Evolutionary conservation across 139 green algal genomes (phyloP).

Genomic region (Ulvella scutata): DNA sequence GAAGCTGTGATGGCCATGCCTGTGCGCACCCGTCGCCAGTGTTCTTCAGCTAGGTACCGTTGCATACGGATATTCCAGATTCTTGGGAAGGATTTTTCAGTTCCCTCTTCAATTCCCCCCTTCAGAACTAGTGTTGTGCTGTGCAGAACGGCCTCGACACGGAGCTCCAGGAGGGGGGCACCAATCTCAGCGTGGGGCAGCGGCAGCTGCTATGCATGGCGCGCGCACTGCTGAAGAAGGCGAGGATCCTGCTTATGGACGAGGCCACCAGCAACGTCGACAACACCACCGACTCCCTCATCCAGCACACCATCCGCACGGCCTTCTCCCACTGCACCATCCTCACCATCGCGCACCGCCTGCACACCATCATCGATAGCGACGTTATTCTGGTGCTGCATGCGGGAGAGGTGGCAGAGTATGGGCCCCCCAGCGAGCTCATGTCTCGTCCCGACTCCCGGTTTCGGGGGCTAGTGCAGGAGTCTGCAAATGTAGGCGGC

Average conservation of each 20-base stretch:
- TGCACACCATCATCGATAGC: conserved; percentile 62
- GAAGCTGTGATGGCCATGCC: conserved; percentile 12
- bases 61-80: not conserved
- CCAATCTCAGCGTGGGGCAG: conserved; percentile 69
- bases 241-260: conserved; percentile 9
- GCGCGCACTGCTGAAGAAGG: conserved; percentile 23
- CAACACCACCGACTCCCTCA: conserved; percentile 30
- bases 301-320: conserved; percentile 30
- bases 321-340: conserved; percentile 26
- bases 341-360: conserved; percentile 37
- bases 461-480: conserved; percentile 13
- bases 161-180: conserved; percentile 55
- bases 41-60: not conserved
- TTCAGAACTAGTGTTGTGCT: not conserved
- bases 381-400: conserved; percentile 55
- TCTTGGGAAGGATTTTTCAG: not conserved
- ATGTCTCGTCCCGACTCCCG: conserved; percentile 11
- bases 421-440: conserved; percentile 30
- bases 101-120: not conserved
- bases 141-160: conserved; percentile 51
- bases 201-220: conserved; percentile 79
- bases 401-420: conserved; percentile 35
- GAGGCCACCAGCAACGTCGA: conserved; percentile 47
- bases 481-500: not conserved
- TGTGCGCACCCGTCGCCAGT: not conserved